These are phyloP conservation scores for Globisporangium orthogonon DNA, from an alignment of 352 stramenopile genomes.

Conservation along the genomic window DNA sequence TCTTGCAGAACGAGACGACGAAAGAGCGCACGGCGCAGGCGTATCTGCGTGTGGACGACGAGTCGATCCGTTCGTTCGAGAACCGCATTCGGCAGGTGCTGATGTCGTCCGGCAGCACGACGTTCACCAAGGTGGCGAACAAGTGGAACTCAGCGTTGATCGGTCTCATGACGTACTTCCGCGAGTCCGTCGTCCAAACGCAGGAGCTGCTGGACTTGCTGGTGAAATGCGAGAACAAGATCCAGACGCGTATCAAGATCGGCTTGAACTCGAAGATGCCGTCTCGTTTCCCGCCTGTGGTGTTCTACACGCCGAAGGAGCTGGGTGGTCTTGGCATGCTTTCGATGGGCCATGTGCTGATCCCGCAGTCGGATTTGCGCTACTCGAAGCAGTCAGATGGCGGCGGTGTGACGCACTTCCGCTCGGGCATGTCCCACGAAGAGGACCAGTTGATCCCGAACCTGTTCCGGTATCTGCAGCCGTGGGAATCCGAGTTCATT, in stretches of 20 bases:
- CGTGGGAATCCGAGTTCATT: constrained; percentile 98
- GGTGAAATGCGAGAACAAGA: constrained; percentile 99
- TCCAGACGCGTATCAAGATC: constrained; percentile 99
- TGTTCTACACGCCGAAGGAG: constrained; percentile 99
- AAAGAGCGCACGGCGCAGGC: constrained; percentile 99
- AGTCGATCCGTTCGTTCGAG: constrained; percentile 95
- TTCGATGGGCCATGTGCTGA: constrained; percentile 99
- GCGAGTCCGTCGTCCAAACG: constrained; percentile 98
- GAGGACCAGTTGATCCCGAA: constrained; percentile 99
- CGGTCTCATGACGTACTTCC: constrained; percentile 99
- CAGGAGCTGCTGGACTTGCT: constrained; percentile 99
- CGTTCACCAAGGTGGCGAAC: constrained; percentile 99
- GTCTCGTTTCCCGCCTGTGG: constrained; percentile 97
- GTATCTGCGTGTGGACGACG: constrained; percentile 95
- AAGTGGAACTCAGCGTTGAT: constrained; percentile 97
- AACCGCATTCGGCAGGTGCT: constrained; percentile 99
- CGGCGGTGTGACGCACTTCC: constrained; percentile 98
- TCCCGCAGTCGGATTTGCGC: constrained; percentile 97
- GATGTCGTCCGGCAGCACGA: constrained; percentile 99
- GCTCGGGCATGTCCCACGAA: constrained; percentile 95
- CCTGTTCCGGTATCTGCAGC: constrained; percentile 98
- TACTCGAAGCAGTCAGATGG: constrained; percentile 99
- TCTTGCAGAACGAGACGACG: constrained; percentile 98
- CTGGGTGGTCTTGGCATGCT: constrained; percentile 99
- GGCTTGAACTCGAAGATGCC: constrained; percentile 99